Percentiles rank a stretch among this genome's conserved stretches.
These are phyloP conservation scores for Phoma herbarum DNA, from an alignment of 2,329 filamentous ascomycete species.

Conservation along the genomic window DNA sequence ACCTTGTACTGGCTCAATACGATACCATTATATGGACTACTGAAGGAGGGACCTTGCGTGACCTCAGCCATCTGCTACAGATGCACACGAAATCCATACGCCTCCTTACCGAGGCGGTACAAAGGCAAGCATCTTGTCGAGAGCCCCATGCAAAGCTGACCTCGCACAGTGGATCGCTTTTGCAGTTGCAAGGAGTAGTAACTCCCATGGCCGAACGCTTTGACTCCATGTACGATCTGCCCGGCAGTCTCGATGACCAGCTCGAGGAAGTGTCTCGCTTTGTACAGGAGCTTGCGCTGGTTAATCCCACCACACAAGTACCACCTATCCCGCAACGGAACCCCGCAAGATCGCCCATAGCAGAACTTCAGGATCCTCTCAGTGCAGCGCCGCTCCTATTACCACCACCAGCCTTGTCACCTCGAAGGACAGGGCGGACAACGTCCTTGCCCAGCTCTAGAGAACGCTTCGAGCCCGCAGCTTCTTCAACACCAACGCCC, in stretches of 20 bases:
- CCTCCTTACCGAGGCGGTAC: constrained; percentile 53
- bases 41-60: constrained; percentile 54
- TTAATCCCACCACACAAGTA: constrained; percentile 15
- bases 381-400: background rate
- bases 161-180: constrained; percentile 45
- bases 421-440: background rate
- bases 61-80: constrained; percentile 52
- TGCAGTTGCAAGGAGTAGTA: constrained; percentile 42
- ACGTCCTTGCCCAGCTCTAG: background rate
- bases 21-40: constrained; percentile 57
- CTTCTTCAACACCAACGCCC: background rate
- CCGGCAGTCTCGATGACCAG: constrained; percentile 36
- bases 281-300: constrained; percentile 36
- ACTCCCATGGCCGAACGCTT: constrained; percentile 46
- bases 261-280: constrained; percentile 45
- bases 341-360: constrained; percentile 30
- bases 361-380: constrained; percentile 15
- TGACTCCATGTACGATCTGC: constrained; percentile 38
- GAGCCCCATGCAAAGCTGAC: constrained; percentile 16
- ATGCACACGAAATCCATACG: constrained; percentile 55
- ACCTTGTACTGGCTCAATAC: constrained; percentile 54
- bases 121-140: constrained; percentile 41
- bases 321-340: constrained; percentile 28
- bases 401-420: constrained; percentile 2
- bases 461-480: background rate